phyloP scores from a whole-genome alignment of 352 stramenopile genomes.

The Achlya hypogyna region DNA sequence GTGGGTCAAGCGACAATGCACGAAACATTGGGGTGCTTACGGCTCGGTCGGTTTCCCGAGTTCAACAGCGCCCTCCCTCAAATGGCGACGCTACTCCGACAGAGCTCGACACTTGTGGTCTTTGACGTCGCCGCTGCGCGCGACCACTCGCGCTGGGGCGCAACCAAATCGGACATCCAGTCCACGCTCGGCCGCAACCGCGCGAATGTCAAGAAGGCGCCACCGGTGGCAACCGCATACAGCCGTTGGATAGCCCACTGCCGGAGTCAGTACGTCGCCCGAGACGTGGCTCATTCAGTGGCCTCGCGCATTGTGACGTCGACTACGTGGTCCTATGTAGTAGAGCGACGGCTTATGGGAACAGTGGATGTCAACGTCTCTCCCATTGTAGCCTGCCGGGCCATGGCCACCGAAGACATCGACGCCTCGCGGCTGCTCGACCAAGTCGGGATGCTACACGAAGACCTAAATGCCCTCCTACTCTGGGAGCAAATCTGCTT shows the following conservation, averaged over 20 bases:
- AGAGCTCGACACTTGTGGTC: not conserved
- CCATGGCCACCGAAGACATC: constrained; percentile 6
- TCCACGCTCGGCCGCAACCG: not conserved
- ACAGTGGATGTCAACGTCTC: not conserved
- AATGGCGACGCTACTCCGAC: not conserved
- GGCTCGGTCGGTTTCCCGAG: not conserved
- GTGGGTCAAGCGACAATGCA: not conserved
- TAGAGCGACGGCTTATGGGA: not conserved
- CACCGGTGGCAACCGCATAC: not conserved
- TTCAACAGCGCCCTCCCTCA: not conserved
- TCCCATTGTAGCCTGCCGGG: not conserved
- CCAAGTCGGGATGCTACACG: not conserved
- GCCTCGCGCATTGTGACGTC: not conserved
- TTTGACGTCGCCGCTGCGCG: not conserved
- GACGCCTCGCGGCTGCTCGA: not conserved
- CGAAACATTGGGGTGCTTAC: not conserved
- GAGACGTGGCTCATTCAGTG: not conserved
- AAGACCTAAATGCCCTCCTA: not conserved
- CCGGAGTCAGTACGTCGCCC: constrained; percentile 1
- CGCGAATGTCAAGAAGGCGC: not conserved
- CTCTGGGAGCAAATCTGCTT: not conserved
- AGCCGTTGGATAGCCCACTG: not conserved
- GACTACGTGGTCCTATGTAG: not conserved
- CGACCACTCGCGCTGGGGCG: not conserved
- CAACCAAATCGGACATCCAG: not conserved